Evolutionary conservation across 2,329 filamentous ascomycete genomes (phyloP), one percentile per base, ranked within the genome.

Genomic region (Penicillium fuscoglaucum): DNA sequence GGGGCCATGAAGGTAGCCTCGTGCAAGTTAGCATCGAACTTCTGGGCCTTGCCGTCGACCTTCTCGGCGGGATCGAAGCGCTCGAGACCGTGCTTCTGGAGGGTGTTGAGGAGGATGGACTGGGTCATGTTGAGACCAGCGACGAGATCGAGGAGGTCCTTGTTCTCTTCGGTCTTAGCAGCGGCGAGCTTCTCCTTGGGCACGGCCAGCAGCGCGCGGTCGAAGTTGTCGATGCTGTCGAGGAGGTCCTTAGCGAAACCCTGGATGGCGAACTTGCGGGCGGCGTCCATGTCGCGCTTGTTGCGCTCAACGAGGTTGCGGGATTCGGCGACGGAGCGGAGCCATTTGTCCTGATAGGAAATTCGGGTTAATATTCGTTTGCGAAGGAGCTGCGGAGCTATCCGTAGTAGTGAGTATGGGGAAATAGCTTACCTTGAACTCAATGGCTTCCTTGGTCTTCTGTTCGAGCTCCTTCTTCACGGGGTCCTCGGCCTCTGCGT

Each of bases 251-350:
- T 90, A 72, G 93, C 91, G 79, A 99, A 98, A 67, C 88, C 81
- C 75, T 96, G 91, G 71, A 99, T 95, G 71, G 93, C 95, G 70
- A 96, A 99, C 79, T 96, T 90, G 69, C 89, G 88, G 21, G 93
- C 91, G 21, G 85, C 79, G 78, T 95, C 90, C 75, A 96, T 88
- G 68, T 99, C 95, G 72, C 95, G 91, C 76, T 88, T 85, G 44
- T 91, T 96, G 72, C 95, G 91, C 72, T 97, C 91, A 81, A 98
- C 93, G 52, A 99, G 90, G 80, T 98, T 99, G 75, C 91, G 91
- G 85, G 96, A 98, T 71, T 99, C 95, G 79, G 95, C 95, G 64
- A 98, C 87, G 55, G 90, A 90, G 74, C 95, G 93, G 63, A 97
- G 85, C 78, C 92, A 96, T 82, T 92, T 95, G 80, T 98, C 95